These are phyloP conservation scores for Cetraspora pellucida DNA, from an alignment of 192 early-diverging fungal species.

Conservation along the genomic window DNA sequence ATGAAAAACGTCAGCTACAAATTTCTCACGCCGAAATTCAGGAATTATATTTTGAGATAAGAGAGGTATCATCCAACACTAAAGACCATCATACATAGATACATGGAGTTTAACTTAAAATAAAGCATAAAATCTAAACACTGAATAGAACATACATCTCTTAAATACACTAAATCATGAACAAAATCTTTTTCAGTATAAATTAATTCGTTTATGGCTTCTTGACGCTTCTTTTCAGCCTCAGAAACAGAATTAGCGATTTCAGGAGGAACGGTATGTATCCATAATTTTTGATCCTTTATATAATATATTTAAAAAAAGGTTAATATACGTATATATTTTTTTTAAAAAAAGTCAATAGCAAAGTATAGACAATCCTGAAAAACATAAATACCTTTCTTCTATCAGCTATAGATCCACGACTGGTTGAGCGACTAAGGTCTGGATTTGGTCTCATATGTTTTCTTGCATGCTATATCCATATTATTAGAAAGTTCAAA, in stretches of 20 bases:
- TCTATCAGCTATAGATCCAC: conserved; percentile 44
- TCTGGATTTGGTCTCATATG: conserved; percentile 39
- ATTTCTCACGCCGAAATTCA: conserved; percentile 60
- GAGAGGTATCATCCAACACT: conserved; percentile 68
- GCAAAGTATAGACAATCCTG: neutral
- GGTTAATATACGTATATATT: neutral
- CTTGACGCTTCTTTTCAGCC: conserved; percentile 86
- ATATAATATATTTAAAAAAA: conserved; percentile 10
- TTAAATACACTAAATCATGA: conserved; percentile 77
- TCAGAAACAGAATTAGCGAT: conserved; percentile 70
- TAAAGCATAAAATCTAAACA: neutral
- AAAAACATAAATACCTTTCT: conserved; percentile 22
- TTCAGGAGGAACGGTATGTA: conserved; percentile 74
- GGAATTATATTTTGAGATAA: conserved; percentile 69
- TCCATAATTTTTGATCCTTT: conserved; percentile 79
- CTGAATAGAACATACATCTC: conserved; percentile 54
- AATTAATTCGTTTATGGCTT: conserved; percentile 91
- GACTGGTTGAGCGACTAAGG: conserved; percentile 37
- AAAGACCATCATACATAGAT: neutral
- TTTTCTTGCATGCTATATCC: conserved; percentile 41
- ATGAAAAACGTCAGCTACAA: conserved; percentile 80
- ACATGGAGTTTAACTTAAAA: neutral
- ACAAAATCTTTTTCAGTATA: conserved; percentile 93
- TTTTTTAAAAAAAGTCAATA: neutral
- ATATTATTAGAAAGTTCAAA: neutral